Base-by-base conservation (phyloP, 805 yeast genomes). In the Schizosaccharomyces pombe region DNA sequence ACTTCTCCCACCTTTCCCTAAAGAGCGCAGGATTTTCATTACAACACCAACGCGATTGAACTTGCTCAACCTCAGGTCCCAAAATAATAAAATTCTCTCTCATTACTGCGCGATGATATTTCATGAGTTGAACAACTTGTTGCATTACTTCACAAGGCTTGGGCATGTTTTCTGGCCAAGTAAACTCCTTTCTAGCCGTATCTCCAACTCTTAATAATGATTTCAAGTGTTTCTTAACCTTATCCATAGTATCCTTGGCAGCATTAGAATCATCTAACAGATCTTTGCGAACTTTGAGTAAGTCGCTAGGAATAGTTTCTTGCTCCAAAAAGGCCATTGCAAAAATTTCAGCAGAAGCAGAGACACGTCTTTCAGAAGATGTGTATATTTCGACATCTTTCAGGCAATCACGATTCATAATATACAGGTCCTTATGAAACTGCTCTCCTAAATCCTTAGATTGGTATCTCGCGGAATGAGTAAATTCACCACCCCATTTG, bases 401-500 rank as follows among this genome's bases (percentile, higher is more conserved):
- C 62, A 91, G 72, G 6, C 91, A 85, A 40, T 80, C 82, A 58
- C 82, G 79, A 67, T 91, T 91, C 64, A 91, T 72, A 57, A 91
- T 72, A 63, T 84, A 80, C 61, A 86, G 75, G 65, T 91, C 94
- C 64, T 89, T 95, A 62, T 98, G 79, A 70, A 83, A 75, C 67
- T 87, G 95, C 64, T 89, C 97, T 54, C 98, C 99, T 19, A 91
- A 76, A 66, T 91, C 99, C 30, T 80, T 75, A 1, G 95, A 94
- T 68, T 91, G 99, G 65, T 85, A 83, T 58, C 80, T 76, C 1
- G 97, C 96, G 9, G 96, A 86, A 66, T 91, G 99, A 1, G 99
- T 91, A 4, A 98, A 96, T 67, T 91, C 99, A 58, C 99, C 99
- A 61, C 98, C 98, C 98, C 98, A 91, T 65, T 91, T 91, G 61